Evolutionary conservation across 2,329 filamentous ascomycete species (phyloP).

Genomic region (Apiospora phragmitis): DNA sequence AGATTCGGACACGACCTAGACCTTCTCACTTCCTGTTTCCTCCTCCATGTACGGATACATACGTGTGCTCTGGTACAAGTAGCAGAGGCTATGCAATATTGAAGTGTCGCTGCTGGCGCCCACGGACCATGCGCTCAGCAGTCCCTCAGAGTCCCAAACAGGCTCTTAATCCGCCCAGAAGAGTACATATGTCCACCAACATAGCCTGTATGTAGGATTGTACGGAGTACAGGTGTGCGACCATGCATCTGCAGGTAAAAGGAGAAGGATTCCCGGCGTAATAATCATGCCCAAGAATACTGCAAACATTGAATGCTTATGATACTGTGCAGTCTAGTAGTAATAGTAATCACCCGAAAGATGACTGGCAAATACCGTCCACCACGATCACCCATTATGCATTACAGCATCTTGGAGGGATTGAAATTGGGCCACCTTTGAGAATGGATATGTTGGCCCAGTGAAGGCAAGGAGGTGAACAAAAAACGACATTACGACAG

Average conservation of each 20-base stretch:
- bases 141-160: not conserved
- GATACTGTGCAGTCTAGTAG: not conserved
- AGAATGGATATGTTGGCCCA: not conserved
- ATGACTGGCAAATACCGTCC: not conserved
- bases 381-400: not conserved
- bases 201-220: not conserved
- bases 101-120: not conserved
- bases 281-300: not conserved
- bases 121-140: not conserved
- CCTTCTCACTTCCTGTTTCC: not conserved
- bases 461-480: not conserved
- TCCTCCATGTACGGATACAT: not conserved
- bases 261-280: not conserved
- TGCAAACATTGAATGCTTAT: not conserved
- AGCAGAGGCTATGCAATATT: not conserved
- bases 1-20: not conserved
- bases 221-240: not conserved
- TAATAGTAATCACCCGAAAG: not conserved
- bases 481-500: not conserved
- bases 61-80: not conserved
- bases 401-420: not conserved
- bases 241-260: not conserved
- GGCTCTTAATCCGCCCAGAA: not conserved
- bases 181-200: not conserved
- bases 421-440: not conserved